These are phyloP conservation scores for Anisogramma anomala DNA, from an alignment of 2,329 filamentous ascomycete genomes.

Conservation along the genomic window DNA sequence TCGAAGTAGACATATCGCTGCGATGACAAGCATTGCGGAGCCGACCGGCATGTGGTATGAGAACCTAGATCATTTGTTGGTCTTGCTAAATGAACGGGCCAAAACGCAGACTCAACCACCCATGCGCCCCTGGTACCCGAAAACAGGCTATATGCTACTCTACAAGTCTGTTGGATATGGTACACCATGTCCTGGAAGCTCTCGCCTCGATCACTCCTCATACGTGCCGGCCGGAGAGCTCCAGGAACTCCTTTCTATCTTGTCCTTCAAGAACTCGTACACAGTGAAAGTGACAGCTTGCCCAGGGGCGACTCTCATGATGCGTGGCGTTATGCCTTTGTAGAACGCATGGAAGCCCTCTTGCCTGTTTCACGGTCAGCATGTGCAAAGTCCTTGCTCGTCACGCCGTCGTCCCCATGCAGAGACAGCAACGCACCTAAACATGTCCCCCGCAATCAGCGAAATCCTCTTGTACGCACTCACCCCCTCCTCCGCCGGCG, in stretches of 20 bases:
- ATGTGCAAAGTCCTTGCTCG: not conserved
- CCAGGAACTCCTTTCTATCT: conserved; percentile 54
- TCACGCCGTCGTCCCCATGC: not conserved
- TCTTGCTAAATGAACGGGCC: not conserved
- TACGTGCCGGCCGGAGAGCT: conserved; percentile 51
- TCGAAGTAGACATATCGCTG: not conserved
- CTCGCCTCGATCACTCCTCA: conserved; percentile 43
- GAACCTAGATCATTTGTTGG: not conserved
- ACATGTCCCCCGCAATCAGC: conserved; percentile 71
- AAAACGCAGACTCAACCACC: not conserved
- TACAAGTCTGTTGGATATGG: not conserved
- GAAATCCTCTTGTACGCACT: conserved; percentile 70
- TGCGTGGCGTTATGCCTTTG: conserved; percentile 94
- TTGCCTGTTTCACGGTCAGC: conserved; percentile 42
- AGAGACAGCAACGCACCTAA: conserved; percentile 43
- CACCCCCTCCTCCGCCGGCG: conserved; percentile 68
- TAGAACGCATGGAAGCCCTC: conserved; percentile 94
- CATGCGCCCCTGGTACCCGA: not conserved
- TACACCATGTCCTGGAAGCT: not conserved
- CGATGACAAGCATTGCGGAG: not conserved
- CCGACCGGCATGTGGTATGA: not conserved
- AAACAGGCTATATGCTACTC: conserved; percentile 6
- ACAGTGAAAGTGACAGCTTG: conserved; percentile 72
- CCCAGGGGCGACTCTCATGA: conserved; percentile 94
- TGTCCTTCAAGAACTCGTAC: conserved; percentile 65